Percentiles rank a stretch among this genome's conserved stretches.
Evolutionary conservation across 352 stramenopile species (phyloP).

Genomic region (Globisporangium irregulare): DNA sequence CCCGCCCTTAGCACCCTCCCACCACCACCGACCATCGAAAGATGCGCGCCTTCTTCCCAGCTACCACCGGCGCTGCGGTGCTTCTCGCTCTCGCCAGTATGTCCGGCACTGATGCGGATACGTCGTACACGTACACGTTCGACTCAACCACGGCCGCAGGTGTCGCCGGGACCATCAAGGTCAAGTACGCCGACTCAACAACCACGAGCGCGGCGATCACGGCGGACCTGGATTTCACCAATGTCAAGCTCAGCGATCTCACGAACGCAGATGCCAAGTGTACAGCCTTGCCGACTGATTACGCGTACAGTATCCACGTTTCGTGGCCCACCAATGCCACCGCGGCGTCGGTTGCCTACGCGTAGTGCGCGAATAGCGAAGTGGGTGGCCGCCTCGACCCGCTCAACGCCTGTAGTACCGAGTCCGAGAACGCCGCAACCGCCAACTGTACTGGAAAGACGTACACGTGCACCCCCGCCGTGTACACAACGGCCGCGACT

Average conservation of each 20-base stretch:
- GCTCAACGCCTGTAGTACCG: constrained; percentile 27
- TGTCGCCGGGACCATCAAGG: constrained; percentile 32
- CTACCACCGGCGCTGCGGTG: no score
- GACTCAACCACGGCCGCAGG: constrained; percentile 28
- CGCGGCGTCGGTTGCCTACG: constrained; percentile 18
- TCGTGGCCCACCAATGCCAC: constrained; percentile 19
- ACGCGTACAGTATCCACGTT: constrained; percentile 39
- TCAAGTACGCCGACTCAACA: constrained; percentile 27
- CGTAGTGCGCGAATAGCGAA: constrained; percentile 20
- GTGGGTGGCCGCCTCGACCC: constrained; percentile 45
- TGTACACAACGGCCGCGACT: constrained; percentile 22
- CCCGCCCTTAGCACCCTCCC: no score
- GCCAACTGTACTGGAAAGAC: no score
- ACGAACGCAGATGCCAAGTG: constrained; percentile 35
- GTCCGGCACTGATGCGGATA: constrained; percentile 12
- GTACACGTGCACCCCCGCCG: constrained; percentile 30
- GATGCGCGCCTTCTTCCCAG: background rate
- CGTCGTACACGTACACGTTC: constrained; percentile 44
- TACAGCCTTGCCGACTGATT: constrained; percentile 26
- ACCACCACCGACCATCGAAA: background rate
- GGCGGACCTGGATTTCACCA: constrained; percentile 40
- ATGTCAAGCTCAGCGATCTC: constrained; percentile 24
- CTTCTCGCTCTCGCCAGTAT: background rate
- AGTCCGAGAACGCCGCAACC: constrained; percentile 28
- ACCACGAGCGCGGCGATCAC: constrained; percentile 27